Base-by-base conservation (phyloP, 139 green algal genomes). In the Trebouxia sp. region DNA sequence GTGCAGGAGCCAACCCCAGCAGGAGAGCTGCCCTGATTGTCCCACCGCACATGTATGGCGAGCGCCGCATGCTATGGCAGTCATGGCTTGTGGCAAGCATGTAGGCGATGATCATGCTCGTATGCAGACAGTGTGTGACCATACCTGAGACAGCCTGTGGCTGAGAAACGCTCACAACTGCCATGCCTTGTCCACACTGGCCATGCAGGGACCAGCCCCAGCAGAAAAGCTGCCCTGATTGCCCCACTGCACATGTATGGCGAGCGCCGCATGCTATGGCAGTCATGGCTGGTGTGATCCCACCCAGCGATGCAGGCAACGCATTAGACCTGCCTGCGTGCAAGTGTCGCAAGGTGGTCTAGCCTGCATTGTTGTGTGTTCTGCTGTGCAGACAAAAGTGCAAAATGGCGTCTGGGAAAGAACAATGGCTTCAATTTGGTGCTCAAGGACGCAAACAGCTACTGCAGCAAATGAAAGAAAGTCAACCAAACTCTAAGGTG, bases 131-230 rank as follows among this genome's bases (percentile, higher is more conserved):
- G 56, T 39, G 56, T 41, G 11, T 67, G 26, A 6, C 47, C 15
- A 26, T 41, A 72, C 50, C 51, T 65, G 9, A 24, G 24, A 81
- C 76, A 38, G 10, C 24, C 6, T 51, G 62, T 14, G 51, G 76
- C 22, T 38, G 9, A 10, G 35, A 22, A 17, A 81, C 50, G 17
- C 17, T 55, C 8, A 70, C 51, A 35, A 58, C 51, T 48, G 50
- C 37, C 24, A 24, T 51, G 76, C 35, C 35, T 35, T 74, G 42
- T 15, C 56, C 56, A 35, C 82, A 88, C 82, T 91, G 85, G 1
- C 86, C 85, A 24, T 90, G 80, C 62, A 91, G 70, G 38, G 42
- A 81, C 67, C 83, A 88, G 17, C 87, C 87, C 87, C 87, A 91
- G 39, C 30, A 55, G 45, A 72, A 78, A 17, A 83, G 66, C 58